A percentile compares a stretch with the other conserved stretches of the same genome.
phyloP scores from a whole-genome alignment of 75 land plant genomes.

The Pseudotsuga menziesii region DNA sequence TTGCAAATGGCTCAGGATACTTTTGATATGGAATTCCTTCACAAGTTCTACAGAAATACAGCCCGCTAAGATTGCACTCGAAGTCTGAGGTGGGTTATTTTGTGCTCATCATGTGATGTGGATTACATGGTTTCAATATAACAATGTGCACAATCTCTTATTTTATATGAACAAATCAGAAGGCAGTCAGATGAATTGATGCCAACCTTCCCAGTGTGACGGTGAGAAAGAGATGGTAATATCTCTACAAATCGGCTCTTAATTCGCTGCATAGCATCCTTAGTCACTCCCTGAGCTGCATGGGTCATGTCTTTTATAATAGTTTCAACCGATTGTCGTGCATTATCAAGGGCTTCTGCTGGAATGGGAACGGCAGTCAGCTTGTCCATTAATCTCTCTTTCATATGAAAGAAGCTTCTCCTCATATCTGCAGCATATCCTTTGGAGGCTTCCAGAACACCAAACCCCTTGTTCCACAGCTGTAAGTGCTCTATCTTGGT shows the following conservation, averaged over 20 bases:
- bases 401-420: constrained; percentile 14
- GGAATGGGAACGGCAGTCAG: constrained; percentile 11
- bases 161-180: neutral
- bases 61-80: no score
- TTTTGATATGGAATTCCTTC: no score
- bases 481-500: constrained; percentile 1
- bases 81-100: neutral
- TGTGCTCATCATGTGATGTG: neutral
- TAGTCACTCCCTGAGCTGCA: constrained; percentile 15
- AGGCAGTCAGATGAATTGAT: neutral
- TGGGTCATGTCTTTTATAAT: constrained; percentile 15
- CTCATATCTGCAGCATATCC: constrained; percentile 14
- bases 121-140: neutral
- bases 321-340: constrained; percentile 11
- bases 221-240: constrained; percentile 14
- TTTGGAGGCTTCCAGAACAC: constrained; percentile 13
- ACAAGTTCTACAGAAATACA: neutral
- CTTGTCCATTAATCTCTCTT: constrained; percentile 14
- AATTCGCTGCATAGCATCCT: constrained; percentile 12
- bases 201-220: constrained; percentile 13
- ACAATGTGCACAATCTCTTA: neutral
- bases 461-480: constrained; percentile 7
- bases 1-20: no score
- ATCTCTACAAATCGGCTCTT: constrained; percentile 12
- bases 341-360: constrained; percentile 14